Base-by-base conservation (phyloP, 2,329 filamentous ascomycete genomes). In the Celoporthe dispersa region DNA sequence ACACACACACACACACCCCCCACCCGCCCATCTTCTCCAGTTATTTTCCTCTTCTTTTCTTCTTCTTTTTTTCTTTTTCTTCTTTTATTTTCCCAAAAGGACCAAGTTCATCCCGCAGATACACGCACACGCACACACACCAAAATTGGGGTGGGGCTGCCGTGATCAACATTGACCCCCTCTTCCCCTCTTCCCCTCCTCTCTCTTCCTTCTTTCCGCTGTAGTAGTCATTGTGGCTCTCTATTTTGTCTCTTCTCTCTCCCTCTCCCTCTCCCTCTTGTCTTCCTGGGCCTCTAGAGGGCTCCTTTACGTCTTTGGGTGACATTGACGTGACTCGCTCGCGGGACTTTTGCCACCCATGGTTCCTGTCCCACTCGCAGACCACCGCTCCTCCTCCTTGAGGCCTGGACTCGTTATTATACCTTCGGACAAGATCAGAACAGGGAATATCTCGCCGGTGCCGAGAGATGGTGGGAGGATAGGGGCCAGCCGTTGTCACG, bases 261-360 rank as follows among this genome's bases (percentile, higher is more conserved):
- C n/a, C n/a, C n/a, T n/a, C n/a, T n/a, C n/a, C 8, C 8, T 25
- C 5, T 16, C 51, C 25, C 6, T 16, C 7, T 55, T 57, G 7
- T 22, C 25, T 19, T 19, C 2, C 9, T 33, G 28, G 22, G 33
- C 14, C 14, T 25, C n/a, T 31, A 57, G 53, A 57, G 4, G 3
- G 12, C 2, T 9, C 7, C 28, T 22, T 33, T 22, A 33, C 19
- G 33, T 19, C 9, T 25, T 44, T 25, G 60, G n/a, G 60, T 63
- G 28, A 22, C 39, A 35, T 33, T 31, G 35, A 31, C 11, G 61
- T 44, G 61, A 62, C 61, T 28, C 61, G 22, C 12, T 16, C 9
- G 14, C 12, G 61, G 22, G 61, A 31, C 37, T 63, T 63, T 63
- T 63, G 61, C 61, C 37, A 63, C 33, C 25, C 51, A n/a, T 53